These are phyloP conservation scores for Astragalus glycyphyllos DNA, from an alignment of 306 rosid genomes.

Conservation along the genomic window DNA sequence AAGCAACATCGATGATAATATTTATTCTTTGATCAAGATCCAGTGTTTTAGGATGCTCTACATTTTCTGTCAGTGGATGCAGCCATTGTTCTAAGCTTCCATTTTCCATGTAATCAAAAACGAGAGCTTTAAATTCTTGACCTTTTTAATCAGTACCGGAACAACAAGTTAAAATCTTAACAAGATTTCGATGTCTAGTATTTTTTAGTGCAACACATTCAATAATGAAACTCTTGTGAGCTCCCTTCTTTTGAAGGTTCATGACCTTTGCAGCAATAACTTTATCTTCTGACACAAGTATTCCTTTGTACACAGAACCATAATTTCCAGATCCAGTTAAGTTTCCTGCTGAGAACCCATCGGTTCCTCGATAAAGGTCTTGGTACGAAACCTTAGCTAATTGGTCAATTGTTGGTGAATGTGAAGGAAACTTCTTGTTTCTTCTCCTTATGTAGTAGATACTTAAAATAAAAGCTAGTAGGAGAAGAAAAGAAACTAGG, in stretches of 20 bases:
- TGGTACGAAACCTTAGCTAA: background rate
- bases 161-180: conserved; percentile 36
- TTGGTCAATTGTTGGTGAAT: background rate
- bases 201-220: background rate
- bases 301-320: conserved; percentile 3
- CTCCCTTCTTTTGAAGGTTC: conserved; percentile 8
- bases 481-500: background rate
- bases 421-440: background rate
- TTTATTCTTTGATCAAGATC: background rate
- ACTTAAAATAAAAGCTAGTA: background rate
- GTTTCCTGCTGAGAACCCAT: background rate
- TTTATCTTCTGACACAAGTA: background rate
- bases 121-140: conserved; percentile 31
- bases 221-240: background rate
- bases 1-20: conserved; percentile 1
- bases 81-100: conserved; percentile 14
- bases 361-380: background rate
- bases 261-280: background rate
- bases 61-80: background rate
- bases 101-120: background rate
- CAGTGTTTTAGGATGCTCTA: background rate
- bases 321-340: background rate
- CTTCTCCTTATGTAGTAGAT: background rate
- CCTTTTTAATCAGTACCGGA: conserved; percentile 13
- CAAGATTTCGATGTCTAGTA: background rate